Evolutionary conservation across 2,329 filamentous ascomycete species (phyloP).

Genomic region (Dactylellina haptotyla): DNA sequence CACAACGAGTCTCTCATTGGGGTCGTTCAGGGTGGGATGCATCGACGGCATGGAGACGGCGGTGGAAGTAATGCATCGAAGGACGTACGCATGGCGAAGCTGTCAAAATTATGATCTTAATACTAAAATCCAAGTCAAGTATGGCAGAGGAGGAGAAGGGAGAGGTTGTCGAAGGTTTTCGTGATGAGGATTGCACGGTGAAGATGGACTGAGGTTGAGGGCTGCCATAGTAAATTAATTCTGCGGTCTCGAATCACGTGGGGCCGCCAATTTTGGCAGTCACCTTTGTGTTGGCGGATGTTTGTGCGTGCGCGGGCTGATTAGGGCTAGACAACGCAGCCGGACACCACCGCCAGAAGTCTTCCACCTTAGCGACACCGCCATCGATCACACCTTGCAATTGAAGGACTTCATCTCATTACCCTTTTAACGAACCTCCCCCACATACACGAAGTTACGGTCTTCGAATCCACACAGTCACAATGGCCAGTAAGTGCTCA

Average conservation of each 20-base stretch:
- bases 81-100: slow-evolving; percentile 55
- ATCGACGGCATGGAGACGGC: slow-evolving; percentile 49
- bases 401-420: slow-evolving; percentile 14
- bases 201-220: background rate
- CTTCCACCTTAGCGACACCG: slow-evolving; percentile 17
- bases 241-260: slow-evolving; percentile 33
- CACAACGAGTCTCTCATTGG: slow-evolving; percentile 16
- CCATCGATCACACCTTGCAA: slow-evolving; percentile 2
- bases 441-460: slow-evolving; percentile 34
- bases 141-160: slow-evolving; percentile 22
- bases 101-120: slow-evolving; percentile 54
- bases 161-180: slow-evolving; percentile 22
- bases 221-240: slow-evolving; percentile 4
- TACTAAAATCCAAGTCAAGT: slow-evolving; percentile 17
- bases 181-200: background rate
- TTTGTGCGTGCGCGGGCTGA: slow-evolving; percentile 31
- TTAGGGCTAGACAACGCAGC: slow-evolving; percentile 48
- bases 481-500: slow-evolving; percentile 53
- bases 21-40: slow-evolving; percentile 31
- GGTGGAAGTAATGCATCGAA: slow-evolving; percentile 54
- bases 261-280: slow-evolving; percentile 46
- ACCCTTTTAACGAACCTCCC: slow-evolving; percentile 18
- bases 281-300: slow-evolving; percentile 26
- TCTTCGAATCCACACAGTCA: slow-evolving; percentile 39
- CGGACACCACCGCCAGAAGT: slow-evolving; percentile 40